Evolutionary conservation across 805 yeast genomes (phyloP), one percentile per base, ranked within the genome.

Genomic region (Metschnikowia corniflorae): DNA sequence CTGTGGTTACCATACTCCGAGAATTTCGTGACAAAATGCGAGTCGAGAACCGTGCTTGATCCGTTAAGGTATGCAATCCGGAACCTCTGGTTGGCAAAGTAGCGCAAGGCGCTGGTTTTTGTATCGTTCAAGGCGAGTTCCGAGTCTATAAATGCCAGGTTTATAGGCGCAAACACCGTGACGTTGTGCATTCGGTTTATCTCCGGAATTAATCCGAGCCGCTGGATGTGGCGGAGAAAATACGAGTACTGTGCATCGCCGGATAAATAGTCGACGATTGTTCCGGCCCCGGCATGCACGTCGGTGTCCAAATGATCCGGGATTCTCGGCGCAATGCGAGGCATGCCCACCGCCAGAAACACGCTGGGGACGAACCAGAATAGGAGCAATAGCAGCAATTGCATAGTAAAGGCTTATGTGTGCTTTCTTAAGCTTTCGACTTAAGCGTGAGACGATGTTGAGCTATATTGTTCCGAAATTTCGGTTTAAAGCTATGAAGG

Each of bases 111-210:
- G 22, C 19, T 53, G 31, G 29, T 37, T 10, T 30, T 29, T 13
- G 42, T 29, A 22, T 47, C 52, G 33, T 43, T 24, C 1, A 62
- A 54, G 4, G 53, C 48, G 16, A 47, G 44, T 17, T 44, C 35
- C 6, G 25, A 26, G 14, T 54, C 52, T 4, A 63, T 66, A 56
- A 83, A 85, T 1, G 95, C 95, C 46, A 81, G 78, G 54, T 86
- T 86, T 9, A 82, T 71, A 0, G 95, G 95, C 1, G 94, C 95
- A 26, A 83, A 54, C n/a, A 86, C 58, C 0, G 95, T 85, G 39
- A 81, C 75, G 54, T 84, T 81, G 16, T 63, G 61, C 42, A 82
- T 55, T 15, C 61, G 61, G 51, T 84, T 86, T 21, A 86, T 55
- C 26, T 60, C 56, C 2, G 87, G 87, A 1, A 86, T 65, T 33